Conservation (phyloP, 179 eudicot species). For the Corrigiola litoralis region DNA sequence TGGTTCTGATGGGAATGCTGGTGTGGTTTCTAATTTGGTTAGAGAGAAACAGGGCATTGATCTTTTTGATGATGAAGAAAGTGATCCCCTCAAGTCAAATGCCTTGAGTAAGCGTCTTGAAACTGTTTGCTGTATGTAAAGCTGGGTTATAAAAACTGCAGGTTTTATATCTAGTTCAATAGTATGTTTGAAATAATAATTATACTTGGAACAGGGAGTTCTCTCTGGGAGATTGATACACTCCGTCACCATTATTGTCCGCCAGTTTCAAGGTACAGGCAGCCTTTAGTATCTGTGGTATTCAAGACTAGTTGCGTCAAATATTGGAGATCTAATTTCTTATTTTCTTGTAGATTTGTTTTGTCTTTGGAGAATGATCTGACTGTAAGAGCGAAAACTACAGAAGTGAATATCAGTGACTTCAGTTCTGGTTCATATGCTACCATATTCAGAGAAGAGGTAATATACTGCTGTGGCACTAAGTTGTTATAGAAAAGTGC, state of each 20-base stretch:
- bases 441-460: conserved; percentile 85
- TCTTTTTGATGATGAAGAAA: conserved; percentile 65
- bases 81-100: conserved; percentile 52
- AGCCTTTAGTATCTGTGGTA: conserved; percentile 1
- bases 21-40: conserved; percentile 17
- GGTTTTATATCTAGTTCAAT: neutral
- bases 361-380: conserved; percentile 78
- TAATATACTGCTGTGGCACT: conserved; percentile 16
- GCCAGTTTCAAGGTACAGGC: conserved; percentile 77
- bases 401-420: conserved; percentile 66
- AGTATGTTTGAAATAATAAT: neutral
- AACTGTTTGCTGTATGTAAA: neutral
- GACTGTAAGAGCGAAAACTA: conserved; percentile 72
- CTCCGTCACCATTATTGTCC: conserved; percentile 92
- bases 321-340: neutral
- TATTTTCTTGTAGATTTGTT: conserved; percentile 56
- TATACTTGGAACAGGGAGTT: conserved; percentile 62
- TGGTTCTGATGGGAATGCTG: conserved; percentile 16
- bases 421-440: conserved; percentile 92
- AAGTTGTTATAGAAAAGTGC: neutral
- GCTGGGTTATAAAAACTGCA: no score
- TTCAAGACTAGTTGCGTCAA: neutral
- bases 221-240: conserved; percentile 94
- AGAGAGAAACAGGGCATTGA: conserved; percentile 54
- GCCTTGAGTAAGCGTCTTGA: conserved; percentile 67